Conservation (phyloP, 1,284 basidiomycete species). For the Pseudozyma tsukubaensis region DNA sequence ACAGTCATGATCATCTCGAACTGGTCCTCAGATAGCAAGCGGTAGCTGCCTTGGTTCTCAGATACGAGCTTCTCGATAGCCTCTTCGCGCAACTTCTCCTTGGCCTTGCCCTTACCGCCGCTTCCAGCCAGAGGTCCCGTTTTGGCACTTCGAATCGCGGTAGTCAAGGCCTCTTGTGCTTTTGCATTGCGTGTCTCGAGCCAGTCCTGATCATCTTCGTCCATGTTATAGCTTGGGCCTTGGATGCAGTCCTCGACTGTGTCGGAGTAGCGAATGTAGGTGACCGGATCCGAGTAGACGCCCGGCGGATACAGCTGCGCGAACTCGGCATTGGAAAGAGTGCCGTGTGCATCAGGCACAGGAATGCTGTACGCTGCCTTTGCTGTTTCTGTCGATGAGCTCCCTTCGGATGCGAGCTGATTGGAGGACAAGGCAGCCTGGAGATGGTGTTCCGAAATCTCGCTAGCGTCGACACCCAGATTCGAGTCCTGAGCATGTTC, state of each 20-base stretch:
- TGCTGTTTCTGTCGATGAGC: slow-evolving; percentile 22
- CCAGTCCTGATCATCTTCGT: slow-evolving; percentile 96
- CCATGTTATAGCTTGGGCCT: slow-evolving; percentile 87
- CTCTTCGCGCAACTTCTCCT: slow-evolving; percentile 70
- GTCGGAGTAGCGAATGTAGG: slow-evolving; percentile 86
- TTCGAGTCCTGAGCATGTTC: slow-evolving; percentile 62
- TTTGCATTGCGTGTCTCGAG: slow-evolving; percentile 89
- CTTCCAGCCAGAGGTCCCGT: slow-evolving; percentile 33
- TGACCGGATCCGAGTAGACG: slow-evolving; percentile 69
- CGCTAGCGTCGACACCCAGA: slow-evolving; percentile 63
- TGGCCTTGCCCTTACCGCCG: slow-evolving; percentile 63
- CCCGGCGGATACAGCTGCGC: slow-evolving; percentile 60
- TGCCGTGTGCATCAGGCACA: slow-evolving; percentile 63
- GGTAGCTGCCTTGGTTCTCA: slow-evolving; percentile 72
- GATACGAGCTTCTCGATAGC: slow-evolving; percentile 71
- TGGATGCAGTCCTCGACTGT: slow-evolving; percentile 83
- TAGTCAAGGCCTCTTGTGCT: slow-evolving; percentile 84
- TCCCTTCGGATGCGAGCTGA: slow-evolving; percentile 58
- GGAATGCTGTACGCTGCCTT: slow-evolving; percentile 66
- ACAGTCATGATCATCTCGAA: slow-evolving; percentile 96
- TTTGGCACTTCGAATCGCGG: slow-evolving; percentile 79
- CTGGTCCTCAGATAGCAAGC: slow-evolving; percentile 78
- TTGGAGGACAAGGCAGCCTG: slow-evolving; percentile 67
- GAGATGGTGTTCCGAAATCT: slow-evolving; percentile 66
- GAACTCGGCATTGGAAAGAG: slow-evolving; percentile 55